Percentiles rank a stretch among this genome's conserved stretches.
These are phyloP conservation scores for Jaltomata sinuosa DNA, from an alignment of 257 asterid genomes.

Conservation along the genomic window DNA sequence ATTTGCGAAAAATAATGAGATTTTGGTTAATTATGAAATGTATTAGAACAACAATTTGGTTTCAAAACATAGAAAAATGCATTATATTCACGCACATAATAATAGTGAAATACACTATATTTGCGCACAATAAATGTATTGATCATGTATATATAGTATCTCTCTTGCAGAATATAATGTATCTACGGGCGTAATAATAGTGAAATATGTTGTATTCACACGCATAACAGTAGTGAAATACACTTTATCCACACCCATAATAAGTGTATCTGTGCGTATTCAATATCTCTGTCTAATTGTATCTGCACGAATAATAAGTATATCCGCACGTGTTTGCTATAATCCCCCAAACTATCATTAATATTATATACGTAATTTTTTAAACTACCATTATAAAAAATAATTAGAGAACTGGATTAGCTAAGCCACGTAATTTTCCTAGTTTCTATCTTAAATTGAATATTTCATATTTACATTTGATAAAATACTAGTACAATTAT, in stretches of 20 bases:
- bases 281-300: neutral
- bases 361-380: neutral
- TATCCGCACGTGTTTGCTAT: neutral
- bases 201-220: neutral
- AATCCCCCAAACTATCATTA: neutral
- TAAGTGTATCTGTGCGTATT: neutral
- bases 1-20: too few relatives aligned
- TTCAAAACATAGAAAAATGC: neutral
- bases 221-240: too few relatives aligned
- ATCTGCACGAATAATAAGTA: neutral
- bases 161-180: too few relatives aligned
- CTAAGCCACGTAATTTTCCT: neutral
- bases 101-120: neutral
- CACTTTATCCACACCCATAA: neutral
- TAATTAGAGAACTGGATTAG: neutral
- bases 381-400: neutral
- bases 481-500: neutral
- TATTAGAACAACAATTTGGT: neutral
- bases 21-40: neutral
- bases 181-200: neutral
- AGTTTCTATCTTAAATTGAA: neutral
- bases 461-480: neutral
- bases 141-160: too few relatives aligned
- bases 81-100: too few relatives aligned
- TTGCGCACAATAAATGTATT: too few relatives aligned